Base-by-base conservation (phyloP, 2,329 filamentous ascomycete genomes). In the Ophiostoma angusticollis region DNA sequence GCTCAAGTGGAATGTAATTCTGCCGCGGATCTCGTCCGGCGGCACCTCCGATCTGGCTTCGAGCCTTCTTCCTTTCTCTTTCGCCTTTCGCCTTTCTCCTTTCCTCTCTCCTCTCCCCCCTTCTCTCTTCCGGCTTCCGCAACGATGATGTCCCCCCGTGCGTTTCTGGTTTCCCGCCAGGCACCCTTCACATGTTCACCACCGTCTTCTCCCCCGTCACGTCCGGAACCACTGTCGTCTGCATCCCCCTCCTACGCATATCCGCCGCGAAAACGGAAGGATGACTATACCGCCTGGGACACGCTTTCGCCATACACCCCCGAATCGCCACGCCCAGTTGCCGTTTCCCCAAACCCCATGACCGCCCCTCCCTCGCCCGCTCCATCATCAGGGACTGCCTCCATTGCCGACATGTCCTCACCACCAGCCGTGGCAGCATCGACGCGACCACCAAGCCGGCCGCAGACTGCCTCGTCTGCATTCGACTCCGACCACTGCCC, bases 71-170 rank as follows among this genome's bases (percentile, higher is more conserved):
- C 6, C 22, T 12, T 18, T 19, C 24, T 39, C 31, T 22, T 33
- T 35, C 19, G n/a, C 11, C 18, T 19, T 35, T 25, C 21, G n/a
- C n/a, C 22, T 25, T 37, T 29, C 12, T 19, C 11, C 21, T 17
- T n/a, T 14, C 8, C 32, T 27, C 23, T 17, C 17, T 33, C 11
- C 18, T 33, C 16, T 17, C 17, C n/a, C 12, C 18, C 23, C 19
- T 13, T 17, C n/a, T 16, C 9, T 17, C 27, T 22, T 32, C 12
- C 19, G 27, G 31, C 12, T 18, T 24, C 22, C 25, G 29, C 27
- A 23, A 33, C 33, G 22, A 60, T 62, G 56, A 58, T 61, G 52
- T 58, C 57, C 43, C 57, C 59, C 42, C 58, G 57, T 38, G 60
- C 58, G 31, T 60, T 58, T 52, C 54, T 63, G 45, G 56, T 58